Conservation (phyloP, 2,329 filamentous ascomycete genomes). For the Penicillium capsulatum region DNA sequence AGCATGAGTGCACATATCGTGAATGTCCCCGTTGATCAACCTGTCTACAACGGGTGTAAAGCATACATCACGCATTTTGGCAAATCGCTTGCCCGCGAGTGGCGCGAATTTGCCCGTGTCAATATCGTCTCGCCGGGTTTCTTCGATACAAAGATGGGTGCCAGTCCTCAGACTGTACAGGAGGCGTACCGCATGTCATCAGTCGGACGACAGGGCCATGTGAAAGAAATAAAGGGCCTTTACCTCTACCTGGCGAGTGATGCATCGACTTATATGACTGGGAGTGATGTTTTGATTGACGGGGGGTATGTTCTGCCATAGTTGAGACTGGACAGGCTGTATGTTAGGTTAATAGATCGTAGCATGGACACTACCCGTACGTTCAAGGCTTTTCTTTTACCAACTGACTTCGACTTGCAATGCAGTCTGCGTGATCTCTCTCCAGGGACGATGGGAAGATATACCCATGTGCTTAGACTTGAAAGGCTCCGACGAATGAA, state of each 20-base stretch:
- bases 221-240: constrained; percentile 38
- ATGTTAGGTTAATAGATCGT: too few relatives aligned
- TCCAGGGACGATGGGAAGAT: too few relatives aligned
- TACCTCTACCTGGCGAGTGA: constrained; percentile 34
- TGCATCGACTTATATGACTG: too few relatives aligned
- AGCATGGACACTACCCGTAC: too few relatives aligned
- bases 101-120: constrained; percentile 55
- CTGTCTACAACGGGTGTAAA: constrained; percentile 56
- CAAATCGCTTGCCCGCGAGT: constrained; percentile 54
- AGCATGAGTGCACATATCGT: constrained; percentile 51
- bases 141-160: constrained; percentile 55
- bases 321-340: too few relatives aligned
- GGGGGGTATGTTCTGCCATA: too few relatives aligned
- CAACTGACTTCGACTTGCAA: too few relatives aligned
- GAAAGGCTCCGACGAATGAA: too few relatives aligned
- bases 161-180: constrained; percentile 41
- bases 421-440: too few relatives aligned
- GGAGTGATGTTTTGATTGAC: too few relatives aligned
- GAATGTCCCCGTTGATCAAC: constrained; percentile 52
- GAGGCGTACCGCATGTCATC: constrained; percentile 48
- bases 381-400: too few relatives aligned
- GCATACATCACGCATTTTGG: constrained; percentile 55
- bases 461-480: too few relatives aligned
- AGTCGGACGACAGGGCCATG: constrained; percentile 39
- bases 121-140: constrained; percentile 55